phyloP scores from a whole-genome alignment of 768 basidiomycete species.

The Hortiboletus flavorubellus region DNA sequence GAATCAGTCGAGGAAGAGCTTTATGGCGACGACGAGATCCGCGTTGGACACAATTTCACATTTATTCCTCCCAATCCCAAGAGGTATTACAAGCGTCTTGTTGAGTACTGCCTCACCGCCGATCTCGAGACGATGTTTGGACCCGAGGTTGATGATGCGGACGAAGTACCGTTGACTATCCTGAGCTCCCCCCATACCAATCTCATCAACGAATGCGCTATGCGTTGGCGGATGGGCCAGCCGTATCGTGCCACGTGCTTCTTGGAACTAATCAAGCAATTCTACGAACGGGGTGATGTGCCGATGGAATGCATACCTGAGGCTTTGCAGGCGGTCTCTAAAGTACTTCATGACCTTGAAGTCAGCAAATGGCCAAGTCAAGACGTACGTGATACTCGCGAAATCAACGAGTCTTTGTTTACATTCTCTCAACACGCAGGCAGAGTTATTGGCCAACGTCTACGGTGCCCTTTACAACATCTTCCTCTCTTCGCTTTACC shows the following conservation, averaged over 20 bases:
- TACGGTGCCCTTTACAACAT: slow-evolving; percentile 80
- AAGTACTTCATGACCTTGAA: slow-evolving; percentile 66
- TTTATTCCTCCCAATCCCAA: slow-evolving; percentile 89
- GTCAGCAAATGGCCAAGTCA: slow-evolving; percentile 73
- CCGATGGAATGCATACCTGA: slow-evolving; percentile 95
- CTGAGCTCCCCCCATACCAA: slow-evolving; percentile 76
- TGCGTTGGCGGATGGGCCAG: slow-evolving; percentile 86
- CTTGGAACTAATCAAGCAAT: slow-evolving; percentile 78
- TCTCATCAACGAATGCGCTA: slow-evolving; percentile 81
- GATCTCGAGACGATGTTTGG: slow-evolving; percentile 90
- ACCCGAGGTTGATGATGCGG: slow-evolving; percentile 88
- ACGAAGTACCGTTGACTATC: slow-evolving; percentile 93
- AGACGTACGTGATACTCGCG: slow-evolving; percentile 59
- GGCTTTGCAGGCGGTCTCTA: slow-evolving; percentile 70
- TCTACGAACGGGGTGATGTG: slow-evolving; percentile 86
- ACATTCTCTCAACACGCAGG: slow-evolving; percentile 35
- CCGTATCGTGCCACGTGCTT: slow-evolving; percentile 77
- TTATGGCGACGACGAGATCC: slow-evolving; percentile 66
- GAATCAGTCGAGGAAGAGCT: slow-evolving; percentile 38
- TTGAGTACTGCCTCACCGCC: slow-evolving; percentile 75
- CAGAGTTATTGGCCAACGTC: slow-evolving; percentile 62
- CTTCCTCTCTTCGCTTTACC: slow-evolving; percentile 82
- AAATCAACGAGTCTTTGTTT: slow-evolving; percentile 1
- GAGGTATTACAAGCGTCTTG: slow-evolving; percentile 79
- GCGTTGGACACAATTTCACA: slow-evolving; percentile 75